These are phyloP conservation scores for Beta lomatogona DNA, from an alignment of 179 eudicot genomes.

Conservation along the genomic window DNA sequence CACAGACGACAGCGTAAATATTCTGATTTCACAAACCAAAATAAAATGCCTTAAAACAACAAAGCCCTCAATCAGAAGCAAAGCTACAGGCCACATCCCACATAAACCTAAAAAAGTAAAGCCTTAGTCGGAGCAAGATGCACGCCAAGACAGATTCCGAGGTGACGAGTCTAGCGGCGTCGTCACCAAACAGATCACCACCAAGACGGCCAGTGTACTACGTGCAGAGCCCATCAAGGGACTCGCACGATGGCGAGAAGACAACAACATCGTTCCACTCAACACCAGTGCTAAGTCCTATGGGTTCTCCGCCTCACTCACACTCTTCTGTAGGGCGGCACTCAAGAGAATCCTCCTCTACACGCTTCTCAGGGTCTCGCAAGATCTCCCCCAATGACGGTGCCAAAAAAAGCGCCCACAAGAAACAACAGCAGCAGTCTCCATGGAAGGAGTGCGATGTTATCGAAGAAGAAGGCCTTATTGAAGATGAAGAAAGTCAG, in stretches of 20 bases:
- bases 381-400: slow-evolving; percentile 54
- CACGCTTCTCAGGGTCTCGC: slow-evolving; percentile 76
- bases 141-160: slow-evolving; percentile 91
- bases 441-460: slow-evolving; percentile 52
- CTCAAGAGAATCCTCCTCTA: slow-evolving; percentile 80
- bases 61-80: too few relatives aligned
- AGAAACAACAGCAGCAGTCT: slow-evolving; percentile 6
- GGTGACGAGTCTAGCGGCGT: slow-evolving; percentile 72
- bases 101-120: too few relatives aligned
- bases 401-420: slow-evolving; percentile 7
- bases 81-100: too few relatives aligned
- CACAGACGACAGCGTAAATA: too few relatives aligned
- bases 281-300: slow-evolving; percentile 69
- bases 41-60: too few relatives aligned
- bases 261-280: slow-evolving; percentile 82
- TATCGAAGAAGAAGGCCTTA: slow-evolving; percentile 70
- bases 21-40: too few relatives aligned
- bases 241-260: slow-evolving; percentile 88
- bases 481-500: slow-evolving; percentile 50
- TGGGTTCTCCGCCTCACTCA: slow-evolving; percentile 75
- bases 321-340: slow-evolving; percentile 84
- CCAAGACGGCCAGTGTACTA: slow-evolving; percentile 66
- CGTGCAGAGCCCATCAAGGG: slow-evolving; percentile 86
- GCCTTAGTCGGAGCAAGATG: slow-evolving; percentile 22
- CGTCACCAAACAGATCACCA: slow-evolving; percentile 70